Evolutionary conservation across 768 basidiomycete species (phyloP).

Genomic region (Vararia minispora): DNA sequence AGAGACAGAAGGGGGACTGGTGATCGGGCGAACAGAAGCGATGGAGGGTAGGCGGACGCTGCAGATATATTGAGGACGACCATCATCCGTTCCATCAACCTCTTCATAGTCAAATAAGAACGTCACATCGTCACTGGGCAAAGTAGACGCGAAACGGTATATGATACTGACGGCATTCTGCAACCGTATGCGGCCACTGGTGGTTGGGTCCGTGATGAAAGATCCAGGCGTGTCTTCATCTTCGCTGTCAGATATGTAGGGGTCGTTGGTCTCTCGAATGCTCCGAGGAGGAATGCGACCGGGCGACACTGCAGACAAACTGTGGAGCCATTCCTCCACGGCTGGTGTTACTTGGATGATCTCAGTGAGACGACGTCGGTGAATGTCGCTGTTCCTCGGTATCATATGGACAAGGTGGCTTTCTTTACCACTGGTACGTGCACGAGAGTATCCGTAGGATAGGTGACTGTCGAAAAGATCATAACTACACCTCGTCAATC

Average conservation of each 20-base stretch:
- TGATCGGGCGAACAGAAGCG: slow-evolving; percentile 28
- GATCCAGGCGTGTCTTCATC: slow-evolving; percentile 30
- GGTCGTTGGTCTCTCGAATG: slow-evolving; percentile 27
- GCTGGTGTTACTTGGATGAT: slow-evolving; percentile 28
- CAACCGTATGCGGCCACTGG: slow-evolving; percentile 46
- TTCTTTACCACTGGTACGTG: slow-evolving; percentile 32
- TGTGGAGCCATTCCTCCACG: slow-evolving; percentile 40
- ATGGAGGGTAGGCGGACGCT: slow-evolving; percentile 36
- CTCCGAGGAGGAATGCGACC: slow-evolving; percentile 35
- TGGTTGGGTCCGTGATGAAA: slow-evolving; percentile 50
- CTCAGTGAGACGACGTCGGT: slow-evolving; percentile 40
- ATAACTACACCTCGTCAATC: slow-evolving; percentile 28
- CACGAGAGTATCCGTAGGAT: slow-evolving; percentile 44
- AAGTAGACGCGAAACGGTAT: slow-evolving; percentile 33
- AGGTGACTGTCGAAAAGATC: slow-evolving; percentile 53
- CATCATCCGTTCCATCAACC: slow-evolving; percentile 15
- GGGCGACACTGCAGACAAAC: slow-evolving; percentile 25
- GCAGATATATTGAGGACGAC: slow-evolving; percentile 31
- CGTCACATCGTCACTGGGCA: neutral
- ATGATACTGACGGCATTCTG: slow-evolving; percentile 47
- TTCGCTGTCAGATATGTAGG: slow-evolving; percentile 39
- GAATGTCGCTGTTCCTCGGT: slow-evolving; percentile 43
- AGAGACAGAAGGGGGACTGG: slow-evolving; percentile 34
- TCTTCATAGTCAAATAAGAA: slow-evolving; percentile 31
- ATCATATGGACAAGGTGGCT: slow-evolving; percentile 54